phyloP scores from a whole-genome alignment of 2,329 filamentous ascomycete genomes.

The Nemania diffusa region DNA sequence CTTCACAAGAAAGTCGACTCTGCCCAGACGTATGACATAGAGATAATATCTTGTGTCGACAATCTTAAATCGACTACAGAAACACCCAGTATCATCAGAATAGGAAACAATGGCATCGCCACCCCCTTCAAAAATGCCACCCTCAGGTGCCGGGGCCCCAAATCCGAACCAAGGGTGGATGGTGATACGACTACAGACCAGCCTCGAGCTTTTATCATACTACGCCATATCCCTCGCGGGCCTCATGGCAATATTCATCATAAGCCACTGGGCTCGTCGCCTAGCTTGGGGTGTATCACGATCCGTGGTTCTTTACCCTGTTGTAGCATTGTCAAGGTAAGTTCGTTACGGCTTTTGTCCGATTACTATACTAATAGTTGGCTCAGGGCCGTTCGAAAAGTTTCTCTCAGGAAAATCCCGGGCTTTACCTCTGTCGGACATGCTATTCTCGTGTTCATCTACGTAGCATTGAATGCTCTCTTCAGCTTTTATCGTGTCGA shows the following conservation, averaged over 20 bases:
- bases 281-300: conserved; percentile 34
- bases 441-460: conserved; percentile 49
- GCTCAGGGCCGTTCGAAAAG: conserved; percentile 37
- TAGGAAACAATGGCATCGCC: conserved; percentile 12
- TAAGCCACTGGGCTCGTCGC: conserved; percentile 42
- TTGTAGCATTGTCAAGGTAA: conserved; percentile 42
- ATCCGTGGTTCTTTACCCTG: conserved; percentile 38
- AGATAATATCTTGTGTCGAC: neutral
- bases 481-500: conserved; percentile 50
- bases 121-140: neutral
- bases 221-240: conserved; percentile 41
- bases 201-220: conserved; percentile 31
- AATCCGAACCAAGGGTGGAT: conserved; percentile 22
- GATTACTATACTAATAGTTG: conserved; percentile 18
- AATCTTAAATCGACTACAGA: neutral
- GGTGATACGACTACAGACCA: conserved; percentile 33
- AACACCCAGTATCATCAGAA: neutral
- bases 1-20: neutral
- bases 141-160: neutral
- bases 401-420: conserved; percentile 48
- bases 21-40: neutral
- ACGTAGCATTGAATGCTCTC: conserved; percentile 50
- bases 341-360: neutral
- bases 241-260: conserved; percentile 45
- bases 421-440: conserved; percentile 55